Conservation (phyloP, 2,329 filamentous ascomycete species). For the Thielaviopsis euricoi region DNA sequence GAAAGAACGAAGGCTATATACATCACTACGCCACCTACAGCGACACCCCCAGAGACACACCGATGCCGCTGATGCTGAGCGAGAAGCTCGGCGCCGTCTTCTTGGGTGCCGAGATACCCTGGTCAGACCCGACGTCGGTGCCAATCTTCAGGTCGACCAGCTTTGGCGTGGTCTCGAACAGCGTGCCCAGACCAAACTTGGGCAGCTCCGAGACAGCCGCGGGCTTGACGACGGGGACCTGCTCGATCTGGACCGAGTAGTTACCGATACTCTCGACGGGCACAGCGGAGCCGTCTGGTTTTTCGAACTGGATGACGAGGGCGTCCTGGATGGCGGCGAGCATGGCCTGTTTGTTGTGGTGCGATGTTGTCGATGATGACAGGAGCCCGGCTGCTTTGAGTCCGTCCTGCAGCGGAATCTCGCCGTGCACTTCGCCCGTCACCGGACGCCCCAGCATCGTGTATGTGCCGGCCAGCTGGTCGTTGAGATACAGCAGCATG, state of each 20-base stretch:
- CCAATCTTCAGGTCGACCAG: slow-evolving; percentile 20
- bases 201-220: slow-evolving; percentile 7
- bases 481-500: slow-evolving; percentile 21
- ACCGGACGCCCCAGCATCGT: slow-evolving; percentile 22
- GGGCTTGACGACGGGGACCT: slow-evolving; percentile 11
- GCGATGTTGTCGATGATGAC: too few species aligned
- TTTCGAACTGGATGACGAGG: slow-evolving; percentile 17
- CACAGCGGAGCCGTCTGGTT: slow-evolving; percentile 10
- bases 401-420: slow-evolving; percentile 36
- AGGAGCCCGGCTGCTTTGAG: slow-evolving; percentile 53
- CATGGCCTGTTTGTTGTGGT: slow-evolving; percentile 3
- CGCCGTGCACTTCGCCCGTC: slow-evolving; percentile 19
- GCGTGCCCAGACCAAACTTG: slow-evolving; percentile 6
- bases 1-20: background rate
- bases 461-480: slow-evolving; percentile 19
- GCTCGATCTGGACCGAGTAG: slow-evolving; percentile 8
- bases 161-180: slow-evolving; percentile 14
- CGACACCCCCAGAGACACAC: background rate
- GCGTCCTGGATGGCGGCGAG: slow-evolving; percentile 6
- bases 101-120: background rate
- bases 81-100: slow-evolving; percentile 6
- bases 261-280: slow-evolving; percentile 4
- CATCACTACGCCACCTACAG: background rate
- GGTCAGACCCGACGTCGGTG: slow-evolving; percentile 3
- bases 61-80: slow-evolving; percentile 5